Conservation (phyloP, 768 basidiomycete species). For the Hydnomerulius pinastri region DNA sequence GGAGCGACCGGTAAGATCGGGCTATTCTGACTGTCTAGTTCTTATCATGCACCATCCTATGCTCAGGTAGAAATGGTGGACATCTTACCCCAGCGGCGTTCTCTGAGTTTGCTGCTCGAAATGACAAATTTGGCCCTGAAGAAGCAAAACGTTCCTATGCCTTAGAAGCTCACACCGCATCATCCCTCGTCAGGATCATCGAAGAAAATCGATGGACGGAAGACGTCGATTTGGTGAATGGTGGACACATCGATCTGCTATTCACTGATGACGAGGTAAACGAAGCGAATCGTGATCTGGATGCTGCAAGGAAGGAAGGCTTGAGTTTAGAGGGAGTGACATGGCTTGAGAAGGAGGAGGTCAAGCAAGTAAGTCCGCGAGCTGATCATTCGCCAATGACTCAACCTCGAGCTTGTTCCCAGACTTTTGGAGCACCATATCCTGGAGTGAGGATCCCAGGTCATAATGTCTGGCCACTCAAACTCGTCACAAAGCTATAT, state of each 20-base stretch:
- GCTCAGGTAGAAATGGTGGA: slow-evolving; percentile 74
- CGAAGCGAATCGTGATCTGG: slow-evolving; percentile 44
- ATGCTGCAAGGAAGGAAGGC: slow-evolving; percentile 55
- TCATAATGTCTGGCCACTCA: slow-evolving; percentile 78
- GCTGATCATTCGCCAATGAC: background rate
- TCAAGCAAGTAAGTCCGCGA: slow-evolving; percentile 43
- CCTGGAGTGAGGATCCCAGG: slow-evolving; percentile 54
- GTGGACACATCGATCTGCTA: slow-evolving; percentile 53
- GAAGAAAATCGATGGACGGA: slow-evolving; percentile 41
- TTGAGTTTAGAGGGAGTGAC: slow-evolving; percentile 44
- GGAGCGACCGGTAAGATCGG: slow-evolving; percentile 67
- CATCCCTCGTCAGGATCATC: slow-evolving; percentile 51
- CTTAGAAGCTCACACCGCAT: slow-evolving; percentile 59
- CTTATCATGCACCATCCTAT: background rate
- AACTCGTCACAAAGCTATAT: slow-evolving; percentile 73
- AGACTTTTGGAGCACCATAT: slow-evolving; percentile 42
- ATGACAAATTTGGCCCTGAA: slow-evolving; percentile 44
- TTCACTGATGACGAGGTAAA: slow-evolving; percentile 47
- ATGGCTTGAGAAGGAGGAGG: slow-evolving; percentile 50
- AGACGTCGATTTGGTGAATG: slow-evolving; percentile 63
- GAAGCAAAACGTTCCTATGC: slow-evolving; percentile 56
- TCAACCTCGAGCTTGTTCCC: background rate
- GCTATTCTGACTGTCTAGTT: slow-evolving; percentile 3
- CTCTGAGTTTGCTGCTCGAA: slow-evolving; percentile 43
- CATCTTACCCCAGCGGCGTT: slow-evolving; percentile 62